Conservation (phyloP, 352 stramenopile genomes). For the Globisporangium apiculatum region DNA sequence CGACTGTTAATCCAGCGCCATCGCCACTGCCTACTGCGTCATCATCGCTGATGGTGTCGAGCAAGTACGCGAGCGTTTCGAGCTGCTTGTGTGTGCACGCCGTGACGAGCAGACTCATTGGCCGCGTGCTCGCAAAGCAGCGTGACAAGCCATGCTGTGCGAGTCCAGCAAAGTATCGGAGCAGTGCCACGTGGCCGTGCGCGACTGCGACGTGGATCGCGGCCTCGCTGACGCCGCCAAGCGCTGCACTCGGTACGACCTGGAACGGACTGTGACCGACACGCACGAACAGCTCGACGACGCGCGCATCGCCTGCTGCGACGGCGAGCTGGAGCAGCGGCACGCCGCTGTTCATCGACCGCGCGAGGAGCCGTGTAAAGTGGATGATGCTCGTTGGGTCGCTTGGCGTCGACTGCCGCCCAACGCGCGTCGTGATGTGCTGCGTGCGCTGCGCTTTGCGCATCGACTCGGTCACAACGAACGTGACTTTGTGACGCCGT, state of each 20-base stretch:
- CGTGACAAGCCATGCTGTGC: conserved; percentile 37
- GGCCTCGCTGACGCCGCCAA: conserved; percentile 21
- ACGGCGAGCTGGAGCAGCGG: conserved; percentile 36
- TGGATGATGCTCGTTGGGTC: conserved; percentile 9
- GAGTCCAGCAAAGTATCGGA: conserved; percentile 30
- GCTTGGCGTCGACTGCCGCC: too few species aligned
- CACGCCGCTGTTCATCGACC: conserved; percentile 31
- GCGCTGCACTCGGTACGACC: not conserved
- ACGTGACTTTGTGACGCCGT: conserved; percentile 1
- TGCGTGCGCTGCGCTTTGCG: conserved; percentile 14
- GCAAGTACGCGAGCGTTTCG: conserved; percentile 30
- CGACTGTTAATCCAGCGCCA: conserved; percentile 32
- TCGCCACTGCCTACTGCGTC: conserved; percentile 5
- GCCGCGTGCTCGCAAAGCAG: conserved; percentile 29
- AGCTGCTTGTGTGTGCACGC: conserved; percentile 28
- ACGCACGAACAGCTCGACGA: conserved; percentile 30
- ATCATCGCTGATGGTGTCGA: conserved; percentile 7
- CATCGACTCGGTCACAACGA: conserved; percentile 19
- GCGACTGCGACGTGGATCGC: conserved; percentile 45
- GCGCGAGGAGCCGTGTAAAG: conserved; percentile 35
- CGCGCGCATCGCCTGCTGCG: conserved; percentile 22
- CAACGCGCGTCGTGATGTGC: not conserved
- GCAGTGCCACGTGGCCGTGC: conserved; percentile 33
- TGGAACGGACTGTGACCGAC: conserved; percentile 40
- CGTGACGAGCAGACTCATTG: conserved; percentile 38